Evolutionary conservation across 225 moss, liverwort and hornwort species (phyloP).

Genomic region (Antitrichia curtipendula): DNA sequence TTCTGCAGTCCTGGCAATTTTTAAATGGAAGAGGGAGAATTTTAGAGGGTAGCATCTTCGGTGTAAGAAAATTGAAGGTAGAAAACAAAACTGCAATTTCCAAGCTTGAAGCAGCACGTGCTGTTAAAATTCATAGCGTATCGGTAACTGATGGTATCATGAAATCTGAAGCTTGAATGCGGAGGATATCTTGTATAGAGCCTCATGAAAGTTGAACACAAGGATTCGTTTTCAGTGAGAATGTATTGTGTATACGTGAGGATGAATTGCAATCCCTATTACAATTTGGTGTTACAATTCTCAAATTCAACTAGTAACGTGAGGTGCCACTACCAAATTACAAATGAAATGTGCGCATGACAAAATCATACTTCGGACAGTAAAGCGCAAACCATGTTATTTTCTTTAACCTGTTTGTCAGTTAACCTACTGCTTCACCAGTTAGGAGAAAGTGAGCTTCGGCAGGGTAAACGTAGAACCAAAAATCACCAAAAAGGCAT

Average conservation of each 20-base stretch:
- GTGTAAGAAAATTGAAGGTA: accelerated
- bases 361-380: too few relatives aligned
- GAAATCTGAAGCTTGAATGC: background rate
- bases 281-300: too few relatives aligned
- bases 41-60: too few relatives aligned
- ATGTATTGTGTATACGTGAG: accelerated
- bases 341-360: background rate
- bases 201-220: accelerated
- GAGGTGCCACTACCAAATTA: background rate
- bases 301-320: background rate
- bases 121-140: accelerated
- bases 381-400: background rate
- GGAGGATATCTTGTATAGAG: too few relatives aligned
- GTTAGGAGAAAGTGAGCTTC: too few relatives aligned
- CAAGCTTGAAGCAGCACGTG: accelerated
- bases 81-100: background rate
- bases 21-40: too few relatives aligned
- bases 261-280: background rate
- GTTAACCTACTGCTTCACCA: too few relatives aligned
- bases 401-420: background rate
- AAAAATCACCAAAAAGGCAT: background rate
- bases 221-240: background rate
- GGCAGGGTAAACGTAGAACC: too few relatives aligned
- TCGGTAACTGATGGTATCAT: accelerated
- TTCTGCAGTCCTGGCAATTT: background rate